Percentiles rank a stretch among this genome's conserved stretches.
phyloP scores from a whole-genome alignment of 176 grass and related monocot species.

The Cenchrus fungigraminus region DNA sequence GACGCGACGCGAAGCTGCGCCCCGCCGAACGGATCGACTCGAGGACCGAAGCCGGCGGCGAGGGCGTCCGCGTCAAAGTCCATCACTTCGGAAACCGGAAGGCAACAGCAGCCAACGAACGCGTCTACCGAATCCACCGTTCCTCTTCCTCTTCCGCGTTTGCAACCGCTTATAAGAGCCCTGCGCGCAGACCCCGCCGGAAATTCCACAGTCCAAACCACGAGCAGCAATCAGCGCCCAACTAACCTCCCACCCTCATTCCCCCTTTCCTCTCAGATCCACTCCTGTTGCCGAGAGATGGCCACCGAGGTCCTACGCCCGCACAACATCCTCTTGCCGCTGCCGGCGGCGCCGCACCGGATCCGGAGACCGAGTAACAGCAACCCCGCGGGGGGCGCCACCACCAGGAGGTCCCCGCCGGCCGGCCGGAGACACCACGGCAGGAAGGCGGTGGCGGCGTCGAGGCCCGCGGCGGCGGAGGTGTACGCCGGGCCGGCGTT shows the following conservation, averaged over 20 bases:
- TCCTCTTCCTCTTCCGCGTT: not conserved
- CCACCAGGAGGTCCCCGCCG: conserved; percentile 6
- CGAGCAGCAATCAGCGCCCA: not conserved
- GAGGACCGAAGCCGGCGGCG: not conserved
- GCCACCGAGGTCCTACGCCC: conserved; percentile 54
- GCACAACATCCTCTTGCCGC: conserved; percentile 39
- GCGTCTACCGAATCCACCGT: conserved; percentile 33
- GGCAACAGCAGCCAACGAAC: not conserved
- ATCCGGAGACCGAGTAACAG: not conserved
- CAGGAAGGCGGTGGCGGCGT: not conserved
- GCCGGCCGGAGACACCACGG: conserved; percentile 16
- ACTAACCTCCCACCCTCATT: not conserved
- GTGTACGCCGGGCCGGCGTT: conserved; percentile 68
- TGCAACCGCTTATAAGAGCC: conserved; percentile 5
- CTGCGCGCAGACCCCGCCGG: not conserved
- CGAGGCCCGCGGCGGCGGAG: conserved; percentile 9
- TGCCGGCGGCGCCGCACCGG: conserved; percentile 13
- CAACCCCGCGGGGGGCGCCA: no score
- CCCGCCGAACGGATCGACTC: not conserved
- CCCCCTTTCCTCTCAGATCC: not conserved
- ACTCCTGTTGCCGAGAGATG: not conserved
- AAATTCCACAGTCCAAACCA: not conserved
- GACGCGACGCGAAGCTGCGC: conserved; percentile 13
- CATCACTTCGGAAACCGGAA: conserved; percentile 7
- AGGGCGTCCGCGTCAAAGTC: conserved; percentile 36